phyloP scores from a whole-genome alignment of 805 yeast species.

The Candida yuanshanica region DNA sequence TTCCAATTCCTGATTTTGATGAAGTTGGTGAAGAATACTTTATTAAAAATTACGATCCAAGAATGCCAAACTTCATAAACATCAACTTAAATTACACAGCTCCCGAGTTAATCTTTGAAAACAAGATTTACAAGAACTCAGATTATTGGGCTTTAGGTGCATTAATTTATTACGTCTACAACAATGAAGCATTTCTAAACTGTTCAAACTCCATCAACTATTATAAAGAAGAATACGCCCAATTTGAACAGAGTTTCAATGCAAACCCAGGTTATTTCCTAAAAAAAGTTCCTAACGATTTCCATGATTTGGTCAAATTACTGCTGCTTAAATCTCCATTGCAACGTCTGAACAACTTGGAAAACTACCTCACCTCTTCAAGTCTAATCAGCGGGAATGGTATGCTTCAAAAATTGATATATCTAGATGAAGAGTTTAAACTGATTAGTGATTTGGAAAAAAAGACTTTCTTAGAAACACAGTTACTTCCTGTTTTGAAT shows the following conservation, averaged over 20 bases:
- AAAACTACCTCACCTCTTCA: conserved; percentile 53
- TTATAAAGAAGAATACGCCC: conserved; percentile 50
- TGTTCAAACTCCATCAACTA: conserved; percentile 53
- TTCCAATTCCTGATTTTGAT: conserved; percentile 30
- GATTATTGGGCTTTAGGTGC: conserved; percentile 86
- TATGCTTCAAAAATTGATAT: conserved; percentile 6
- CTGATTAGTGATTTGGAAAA: conserved; percentile 4
- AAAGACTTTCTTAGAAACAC: conserved; percentile 3
- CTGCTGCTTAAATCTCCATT: conserved; percentile 52
- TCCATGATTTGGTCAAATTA: conserved; percentile 40
- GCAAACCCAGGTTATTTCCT: conserved; percentile 35
- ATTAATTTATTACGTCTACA: conserved; percentile 65
- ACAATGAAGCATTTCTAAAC: conserved; percentile 40
- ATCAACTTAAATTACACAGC: conserved; percentile 71
- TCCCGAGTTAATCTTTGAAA: conserved; percentile 75
- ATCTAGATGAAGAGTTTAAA: conserved; percentile 10
- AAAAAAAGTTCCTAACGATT: conserved; percentile 54
- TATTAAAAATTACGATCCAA: conserved; percentile 66
- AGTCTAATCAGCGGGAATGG: conserved; percentile 2
- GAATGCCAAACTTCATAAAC: conserved; percentile 69
- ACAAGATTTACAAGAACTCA: conserved; percentile 54
- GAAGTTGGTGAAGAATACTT: conserved; percentile 49
- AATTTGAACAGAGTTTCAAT: conserved; percentile 42
- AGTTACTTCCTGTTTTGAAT: conserved; percentile 6
- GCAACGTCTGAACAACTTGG: conserved; percentile 48